A percentile compares a stretch with the other conserved stretches of the same genome.
Evolutionary conservation across 2,329 filamentous ascomycete species (phyloP).

Genomic region (Fusarium sp.): DNA sequence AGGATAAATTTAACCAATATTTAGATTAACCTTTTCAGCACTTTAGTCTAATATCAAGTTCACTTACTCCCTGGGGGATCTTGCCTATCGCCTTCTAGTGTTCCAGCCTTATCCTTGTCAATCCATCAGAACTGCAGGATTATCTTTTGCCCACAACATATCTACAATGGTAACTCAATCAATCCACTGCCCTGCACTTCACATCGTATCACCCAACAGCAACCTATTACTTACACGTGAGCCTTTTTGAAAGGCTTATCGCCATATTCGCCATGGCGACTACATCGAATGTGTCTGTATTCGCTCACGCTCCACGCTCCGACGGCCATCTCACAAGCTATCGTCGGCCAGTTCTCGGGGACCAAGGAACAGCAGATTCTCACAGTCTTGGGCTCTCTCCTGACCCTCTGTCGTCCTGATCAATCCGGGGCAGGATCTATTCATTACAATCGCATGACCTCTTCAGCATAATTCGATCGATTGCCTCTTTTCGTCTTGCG

Average conservation of each 20-base stretch:
- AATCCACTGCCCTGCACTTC: too few relatives aligned
- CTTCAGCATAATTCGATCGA: slow-evolving; percentile 91
- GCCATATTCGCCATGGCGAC: slow-evolving; percentile 77
- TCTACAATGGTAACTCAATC: too few relatives aligned
- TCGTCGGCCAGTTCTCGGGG: slow-evolving; percentile 93
- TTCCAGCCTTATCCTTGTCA: too few relatives aligned
- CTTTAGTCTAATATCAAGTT: too few relatives aligned
- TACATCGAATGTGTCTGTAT: slow-evolving; percentile 98
- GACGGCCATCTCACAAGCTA: slow-evolving; percentile 87
- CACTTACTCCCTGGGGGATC: too few relatives aligned
- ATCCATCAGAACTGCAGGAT: too few relatives aligned
- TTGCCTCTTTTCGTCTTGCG: slow-evolving; percentile 90
- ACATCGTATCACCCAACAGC: too few relatives aligned
- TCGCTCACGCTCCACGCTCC: slow-evolving; percentile 94
- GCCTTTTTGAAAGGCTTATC: too few relatives aligned
- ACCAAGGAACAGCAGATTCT: slow-evolving; percentile 98
- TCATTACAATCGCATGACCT: slow-evolving; percentile 91
- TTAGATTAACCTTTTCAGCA: too few relatives aligned
- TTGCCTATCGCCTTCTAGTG: too few relatives aligned
- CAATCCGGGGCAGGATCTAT: slow-evolving; percentile 84
- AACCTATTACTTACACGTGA: background rate
- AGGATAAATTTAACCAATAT: too few relatives aligned
- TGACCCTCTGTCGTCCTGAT: slow-evolving; percentile 88
- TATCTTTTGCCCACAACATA: too few relatives aligned
- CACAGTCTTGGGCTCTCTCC: slow-evolving; percentile 88